Conservation (phyloP, 495 filamentous ascomycete genomes). For the Xylaria grammica region DNA sequence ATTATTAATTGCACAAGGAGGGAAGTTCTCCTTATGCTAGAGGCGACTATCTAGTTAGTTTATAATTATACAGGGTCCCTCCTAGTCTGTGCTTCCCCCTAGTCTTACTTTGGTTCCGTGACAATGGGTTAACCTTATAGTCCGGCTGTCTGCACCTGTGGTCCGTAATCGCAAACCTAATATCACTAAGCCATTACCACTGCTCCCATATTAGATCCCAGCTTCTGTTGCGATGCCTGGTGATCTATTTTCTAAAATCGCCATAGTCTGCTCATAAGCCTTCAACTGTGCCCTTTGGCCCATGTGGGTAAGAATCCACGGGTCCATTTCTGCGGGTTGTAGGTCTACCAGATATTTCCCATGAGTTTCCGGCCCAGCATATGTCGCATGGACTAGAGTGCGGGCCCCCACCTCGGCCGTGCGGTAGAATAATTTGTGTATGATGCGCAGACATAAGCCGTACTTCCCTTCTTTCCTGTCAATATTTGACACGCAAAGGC, state of each 20-base stretch:
- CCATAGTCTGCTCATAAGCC: slow-evolving; percentile 17
- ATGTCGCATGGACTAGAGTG: slow-evolving; percentile 1
- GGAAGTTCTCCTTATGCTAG: too few relatives aligned
- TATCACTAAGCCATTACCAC: too few relatives aligned
- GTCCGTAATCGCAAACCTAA: too few relatives aligned
- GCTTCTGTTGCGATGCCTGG: background rate
- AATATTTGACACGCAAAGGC: slow-evolving; percentile 4
- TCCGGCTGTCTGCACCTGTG: too few relatives aligned
- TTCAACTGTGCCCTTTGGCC: slow-evolving; percentile 14
- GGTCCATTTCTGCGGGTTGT: background rate
- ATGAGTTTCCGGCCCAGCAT: slow-evolving; percentile 1
- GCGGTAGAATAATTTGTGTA: slow-evolving; percentile 3
- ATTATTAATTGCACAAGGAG: too few relatives aligned
- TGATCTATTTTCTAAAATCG: slow-evolving; percentile 9
- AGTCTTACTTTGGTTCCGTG: too few relatives aligned
- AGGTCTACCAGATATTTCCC: slow-evolving; percentile 7
- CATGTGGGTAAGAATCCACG: slow-evolving; percentile 15
- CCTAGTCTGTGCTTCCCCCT: too few relatives aligned
- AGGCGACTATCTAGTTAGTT: too few relatives aligned
- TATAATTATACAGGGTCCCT: too few relatives aligned
- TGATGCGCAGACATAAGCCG: background rate
- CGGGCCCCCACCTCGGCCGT: slow-evolving; percentile 16
- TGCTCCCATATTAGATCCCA: too few relatives aligned
- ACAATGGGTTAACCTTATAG: too few relatives aligned
- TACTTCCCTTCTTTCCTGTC: slow-evolving; percentile 3